Evolutionary conservation across 148 eudicot species (phyloP), one percentile per base, ranked within the genome.

Genomic region (Simmondsia chinensis): DNA sequence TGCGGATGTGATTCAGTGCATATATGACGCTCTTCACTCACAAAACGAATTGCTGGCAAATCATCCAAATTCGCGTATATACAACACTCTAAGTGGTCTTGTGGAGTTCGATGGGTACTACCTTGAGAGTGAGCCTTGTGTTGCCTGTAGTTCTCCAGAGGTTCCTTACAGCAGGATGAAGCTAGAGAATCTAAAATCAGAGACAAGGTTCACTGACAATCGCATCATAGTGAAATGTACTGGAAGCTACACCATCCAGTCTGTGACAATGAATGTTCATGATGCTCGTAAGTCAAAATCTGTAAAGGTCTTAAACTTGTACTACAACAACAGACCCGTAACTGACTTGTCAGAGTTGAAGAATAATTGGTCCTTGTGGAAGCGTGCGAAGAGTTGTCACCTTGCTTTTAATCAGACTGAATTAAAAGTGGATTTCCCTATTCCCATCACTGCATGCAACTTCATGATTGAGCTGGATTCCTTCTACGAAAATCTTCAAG

Each of bases 71-170:
- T 86, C 99, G 16, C 91, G 94, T 25, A 93, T 93, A 61, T 93
- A 93, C 64, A 93, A 80, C 62, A 87, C 95, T 34, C 64, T 93
- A 68, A 82, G 96, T 67, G 82, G 91, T 50, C 93, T 93, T 71
- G 99, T 93, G 46, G 99, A 93, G 57, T 93, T 93, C 73, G 99
- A 93, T 68, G 99, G 99, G 33, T 93, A 87, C 53, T 93, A 93
- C 71, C 84, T 93, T 28, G 99, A 93, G 72, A 93, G 99, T 54
- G 99, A 93, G 68, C 99, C 99, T 54, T 93, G 99, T 83, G 94
- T 93, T 64, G 93, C 99, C 64, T 93, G 99, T 62, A 93, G 99
- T 72, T 77, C 86, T 32, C 99, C 96, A 18, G 99, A 93, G 69
- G 94, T 87, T 33, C 80, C 99, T 9, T 86, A 82, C 68, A 82